Conservation (phyloP, 2,329 filamentous ascomycete genomes). For the Purpureocillium lavendulum region DNA sequence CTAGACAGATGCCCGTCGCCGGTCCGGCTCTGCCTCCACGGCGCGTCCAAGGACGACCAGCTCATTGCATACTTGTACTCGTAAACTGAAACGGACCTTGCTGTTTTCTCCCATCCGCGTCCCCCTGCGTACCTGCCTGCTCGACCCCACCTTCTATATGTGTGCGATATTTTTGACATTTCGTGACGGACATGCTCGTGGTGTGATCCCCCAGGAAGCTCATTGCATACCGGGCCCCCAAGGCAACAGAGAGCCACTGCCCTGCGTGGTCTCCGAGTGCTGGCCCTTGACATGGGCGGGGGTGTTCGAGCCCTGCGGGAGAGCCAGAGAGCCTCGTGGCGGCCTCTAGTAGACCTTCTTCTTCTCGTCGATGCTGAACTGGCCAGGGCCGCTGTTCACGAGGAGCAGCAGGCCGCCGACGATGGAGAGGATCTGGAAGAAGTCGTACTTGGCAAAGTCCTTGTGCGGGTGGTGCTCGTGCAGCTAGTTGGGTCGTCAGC, state of each 20-base stretch:
- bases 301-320: no score
- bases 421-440: slow-evolving; percentile 99
- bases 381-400: slow-evolving; percentile 96
- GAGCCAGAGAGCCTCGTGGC: neutral
- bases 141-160: slow-evolving; percentile 1
- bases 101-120: neutral
- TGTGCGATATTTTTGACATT: slow-evolving; percentile 1
- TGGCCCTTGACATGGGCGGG: no score
- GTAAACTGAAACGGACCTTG: neutral
- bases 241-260: neutral
- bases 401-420: slow-evolving; percentile 92
- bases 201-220: slow-evolving; percentile 1
- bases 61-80: no score
- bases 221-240: neutral
- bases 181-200: slow-evolving; percentile 8
- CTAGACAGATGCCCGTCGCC: no score
- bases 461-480: slow-evolving; percentile 98
- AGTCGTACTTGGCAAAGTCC: slow-evolving; percentile 99
- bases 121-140: neutral
- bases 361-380: slow-evolving; percentile 99
- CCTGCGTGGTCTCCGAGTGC: neutral
- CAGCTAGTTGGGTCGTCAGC: slow-evolving; percentile 46
- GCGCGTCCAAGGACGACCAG: no score
- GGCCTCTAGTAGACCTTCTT: slow-evolving; percentile 92
- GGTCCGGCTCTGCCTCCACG: no score